A percentile compares a stretch with the other conserved stretches of the same genome.
These are phyloP conservation scores for Citrus unshiu DNA, from an alignment of 345 rosid genomes.

Conservation along the genomic window DNA sequence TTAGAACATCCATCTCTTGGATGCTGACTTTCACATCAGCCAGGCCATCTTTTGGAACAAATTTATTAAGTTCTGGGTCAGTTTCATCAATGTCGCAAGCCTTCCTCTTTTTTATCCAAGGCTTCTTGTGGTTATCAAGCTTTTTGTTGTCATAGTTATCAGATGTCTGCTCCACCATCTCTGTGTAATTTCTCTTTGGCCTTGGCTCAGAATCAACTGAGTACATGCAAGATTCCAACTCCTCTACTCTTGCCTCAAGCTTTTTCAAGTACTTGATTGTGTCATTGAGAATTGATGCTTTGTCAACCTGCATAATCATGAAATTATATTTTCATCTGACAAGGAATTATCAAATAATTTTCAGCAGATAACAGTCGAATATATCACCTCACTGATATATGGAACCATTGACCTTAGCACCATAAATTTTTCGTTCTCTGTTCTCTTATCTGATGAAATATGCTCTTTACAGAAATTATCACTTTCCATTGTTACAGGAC, in stretches of 20 bases:
- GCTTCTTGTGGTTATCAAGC: constrained; percentile 29
- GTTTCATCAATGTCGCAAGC: constrained; percentile 42
- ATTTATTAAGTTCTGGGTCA: constrained; percentile 29
- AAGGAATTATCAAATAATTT: not conserved
- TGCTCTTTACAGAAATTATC: constrained; percentile 11
- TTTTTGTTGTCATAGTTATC: constrained; percentile 50
- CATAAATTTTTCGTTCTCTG: constrained; percentile 51
- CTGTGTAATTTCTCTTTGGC: constrained; percentile 38
- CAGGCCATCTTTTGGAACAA: constrained; percentile 20
- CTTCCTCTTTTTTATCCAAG: constrained; percentile 62
- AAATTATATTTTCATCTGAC: not conserved
- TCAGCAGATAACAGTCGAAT: not conserved
- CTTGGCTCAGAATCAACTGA: constrained; percentile 45
- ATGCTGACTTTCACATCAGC: constrained; percentile 41
- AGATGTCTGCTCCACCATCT: constrained; percentile 58
- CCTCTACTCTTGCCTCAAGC: constrained; percentile 76
- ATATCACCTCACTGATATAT: constrained; percentile 53
- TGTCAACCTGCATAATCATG: constrained; percentile 44
- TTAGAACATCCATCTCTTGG: constrained; percentile 47
- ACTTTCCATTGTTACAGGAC: constrained; percentile 2
- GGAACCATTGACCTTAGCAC: constrained; percentile 60
- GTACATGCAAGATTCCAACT: constrained; percentile 71
- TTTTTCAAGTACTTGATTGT: constrained; percentile 61
- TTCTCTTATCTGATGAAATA: constrained; percentile 27
- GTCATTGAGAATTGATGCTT: constrained; percentile 55